Conservation (phyloP, 345 rosid genomes). For the Eucalyptus decipiens region DNA sequence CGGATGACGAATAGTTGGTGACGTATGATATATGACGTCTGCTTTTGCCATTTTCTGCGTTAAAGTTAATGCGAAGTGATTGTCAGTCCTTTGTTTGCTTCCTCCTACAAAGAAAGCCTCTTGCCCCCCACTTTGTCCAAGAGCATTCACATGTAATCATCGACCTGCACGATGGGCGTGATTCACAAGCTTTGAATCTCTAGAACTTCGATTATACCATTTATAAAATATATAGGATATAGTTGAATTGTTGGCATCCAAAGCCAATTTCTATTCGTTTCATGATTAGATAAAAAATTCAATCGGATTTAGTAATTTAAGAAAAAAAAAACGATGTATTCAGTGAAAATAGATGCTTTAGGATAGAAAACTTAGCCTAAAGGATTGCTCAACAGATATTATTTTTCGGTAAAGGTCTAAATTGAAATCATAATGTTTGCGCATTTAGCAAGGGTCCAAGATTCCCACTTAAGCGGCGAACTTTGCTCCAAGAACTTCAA, state of each 20-base stretch:
- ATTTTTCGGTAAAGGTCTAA: fast-evolving
- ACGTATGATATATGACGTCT: neutral
- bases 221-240: neutral
- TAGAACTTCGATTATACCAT: neutral
- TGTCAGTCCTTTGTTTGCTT: neutral
- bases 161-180: neutral
- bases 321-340: neutral
- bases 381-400: neutral
- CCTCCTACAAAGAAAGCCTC: neutral
- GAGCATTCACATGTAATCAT: neutral
- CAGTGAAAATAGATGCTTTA: neutral
- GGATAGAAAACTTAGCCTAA: neutral
- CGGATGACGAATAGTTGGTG: neutral
- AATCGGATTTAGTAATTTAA: neutral
- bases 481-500: neutral
- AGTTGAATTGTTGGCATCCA: neutral
- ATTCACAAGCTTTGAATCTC: neutral
- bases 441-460: neutral
- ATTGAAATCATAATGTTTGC: neutral
- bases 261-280: neutral
- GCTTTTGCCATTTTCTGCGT: neutral
- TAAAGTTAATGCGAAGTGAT: neutral
- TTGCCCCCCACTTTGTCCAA: neutral
- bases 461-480: neutral
- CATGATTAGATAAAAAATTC: neutral